Evolutionary conservation across 257 asterid species (phyloP).

Genomic region (Datura wrightii): DNA sequence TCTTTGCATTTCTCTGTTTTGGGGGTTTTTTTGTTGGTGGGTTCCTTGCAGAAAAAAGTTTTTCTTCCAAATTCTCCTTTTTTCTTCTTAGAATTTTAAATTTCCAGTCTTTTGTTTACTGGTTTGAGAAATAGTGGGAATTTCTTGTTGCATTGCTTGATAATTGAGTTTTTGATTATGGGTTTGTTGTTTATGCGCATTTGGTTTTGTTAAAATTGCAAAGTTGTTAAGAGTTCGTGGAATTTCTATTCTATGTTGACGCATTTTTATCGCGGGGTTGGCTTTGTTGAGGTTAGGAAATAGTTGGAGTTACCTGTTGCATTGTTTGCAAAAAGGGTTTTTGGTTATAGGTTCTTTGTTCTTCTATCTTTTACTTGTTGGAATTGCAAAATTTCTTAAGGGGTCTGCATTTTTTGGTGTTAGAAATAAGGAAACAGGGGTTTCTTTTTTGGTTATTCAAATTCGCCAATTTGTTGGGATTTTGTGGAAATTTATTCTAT

Average conservation of each 20-base stretch:
- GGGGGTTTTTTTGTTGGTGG: background rate
- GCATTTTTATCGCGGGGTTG: background rate
- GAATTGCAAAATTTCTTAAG: background rate
- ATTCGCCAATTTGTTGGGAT: background rate
- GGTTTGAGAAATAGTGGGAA: background rate
- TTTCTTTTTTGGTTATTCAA: background rate
- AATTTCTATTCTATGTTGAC: background rate
- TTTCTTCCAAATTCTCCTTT: background rate
- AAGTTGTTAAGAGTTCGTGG: background rate
- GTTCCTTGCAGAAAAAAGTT: background rate
- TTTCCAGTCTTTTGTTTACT: background rate
- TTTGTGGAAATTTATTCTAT: background rate
- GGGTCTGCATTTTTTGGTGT: no score
- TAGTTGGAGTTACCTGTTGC: background rate
- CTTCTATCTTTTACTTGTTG: background rate
- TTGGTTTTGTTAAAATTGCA: background rate
- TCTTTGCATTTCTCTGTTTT: background rate
- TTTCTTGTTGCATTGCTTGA: background rate
- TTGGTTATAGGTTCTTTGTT: background rate
- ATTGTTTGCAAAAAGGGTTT: background rate
- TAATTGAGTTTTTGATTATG: background rate
- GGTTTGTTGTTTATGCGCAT: background rate
- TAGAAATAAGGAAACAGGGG: background rate
- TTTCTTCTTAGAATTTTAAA: background rate
- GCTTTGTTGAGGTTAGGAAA: background rate